Percentiles rank a stretch among this genome's conserved stretches.
phyloP scores from a whole-genome alignment of 768 basidiomycete genomes.

The Suillus bovinus region DNA sequence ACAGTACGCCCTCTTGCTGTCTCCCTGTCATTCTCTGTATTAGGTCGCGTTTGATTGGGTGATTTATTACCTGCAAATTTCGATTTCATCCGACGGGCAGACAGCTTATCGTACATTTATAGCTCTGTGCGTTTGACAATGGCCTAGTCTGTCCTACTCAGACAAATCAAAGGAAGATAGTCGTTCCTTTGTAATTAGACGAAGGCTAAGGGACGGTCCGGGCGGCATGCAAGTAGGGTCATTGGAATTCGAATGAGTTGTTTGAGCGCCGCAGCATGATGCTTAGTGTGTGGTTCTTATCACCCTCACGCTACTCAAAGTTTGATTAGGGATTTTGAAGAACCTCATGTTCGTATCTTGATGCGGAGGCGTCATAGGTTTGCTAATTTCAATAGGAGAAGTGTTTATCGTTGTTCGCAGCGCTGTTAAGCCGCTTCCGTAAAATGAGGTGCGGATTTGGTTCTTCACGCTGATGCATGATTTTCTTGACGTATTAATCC shows the following conservation, averaged over 20 bases:
- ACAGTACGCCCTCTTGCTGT: not conserved
- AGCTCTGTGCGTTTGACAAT: not conserved
- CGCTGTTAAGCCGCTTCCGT: not conserved
- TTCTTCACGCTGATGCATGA: not conserved
- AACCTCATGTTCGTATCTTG: constrained; percentile 1
- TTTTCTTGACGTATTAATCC: not conserved
- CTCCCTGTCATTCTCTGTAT: not conserved
- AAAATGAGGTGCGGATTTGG: constrained; percentile 1
- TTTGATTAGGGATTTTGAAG: not conserved
- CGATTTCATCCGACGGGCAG: not conserved
- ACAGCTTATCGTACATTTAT: constrained; percentile 4
- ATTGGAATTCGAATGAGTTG: constrained; percentile 1
- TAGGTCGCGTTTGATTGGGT: not conserved
- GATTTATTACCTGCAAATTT: not conserved
- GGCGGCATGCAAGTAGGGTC: not conserved
- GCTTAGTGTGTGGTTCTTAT: constrained; percentile 5
- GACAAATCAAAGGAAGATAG: not conserved
- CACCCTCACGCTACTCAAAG: constrained; percentile 2
- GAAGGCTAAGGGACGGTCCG: not conserved
- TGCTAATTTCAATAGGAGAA: not conserved
- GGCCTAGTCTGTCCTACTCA: not conserved
- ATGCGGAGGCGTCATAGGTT: not conserved
- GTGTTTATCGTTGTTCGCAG: constrained; percentile 1
- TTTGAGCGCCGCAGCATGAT: not conserved
- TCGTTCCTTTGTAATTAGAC: not conserved